Evolutionary conservation across 2,329 filamentous ascomycete species (phyloP), one percentile per base, ranked within the genome.

Genomic region (Fusarium sp.): DNA sequence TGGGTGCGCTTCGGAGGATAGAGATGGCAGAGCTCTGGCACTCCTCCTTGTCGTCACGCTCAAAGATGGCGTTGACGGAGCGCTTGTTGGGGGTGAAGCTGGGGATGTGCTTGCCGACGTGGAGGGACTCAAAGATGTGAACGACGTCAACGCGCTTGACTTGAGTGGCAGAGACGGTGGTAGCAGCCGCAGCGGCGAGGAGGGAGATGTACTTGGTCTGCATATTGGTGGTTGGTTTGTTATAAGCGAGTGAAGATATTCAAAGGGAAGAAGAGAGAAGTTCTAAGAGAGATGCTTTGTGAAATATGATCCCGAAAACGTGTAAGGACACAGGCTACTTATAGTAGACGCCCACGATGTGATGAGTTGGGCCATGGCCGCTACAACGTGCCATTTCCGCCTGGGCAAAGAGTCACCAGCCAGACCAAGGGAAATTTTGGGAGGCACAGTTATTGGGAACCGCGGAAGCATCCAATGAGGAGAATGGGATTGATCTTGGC

Each of bases 61-160:
- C 66, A 18, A 69, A 69, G 45, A 69, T 51, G 11, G 64, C 66
- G 7, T 64, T 54, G 31, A 63, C 15, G 23, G n/a, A 35, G 54
- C 66, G 70, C 70, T 73, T 73, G 49, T 73, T 66, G 39, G 62
- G 61, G 0, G 48, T 63, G 25, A 67, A 60, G 33, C 37, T 56
- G 61, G 61, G 42, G 4, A 60, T 55, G n/a, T 72, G 66, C 19
- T 59, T 38, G 31, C 41, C 46, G 37, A 71, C 54, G 23, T 73
- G 63, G 14, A 73, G 70, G 25, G 58, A 59, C 61, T 73, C 51
- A 15, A 73, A 33, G 61, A 71, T 54, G 58, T 71, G 70, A 19
- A 73, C 58, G 19, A 73, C 70, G 2, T 73, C 61, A 21, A 73
- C 66, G 0, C 29, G 48, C 33, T 63, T 21, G 35, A 73, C 55